Conservation (phyloP, 495 filamentous ascomycete species). For the Bryoglossum gracile region DNA sequence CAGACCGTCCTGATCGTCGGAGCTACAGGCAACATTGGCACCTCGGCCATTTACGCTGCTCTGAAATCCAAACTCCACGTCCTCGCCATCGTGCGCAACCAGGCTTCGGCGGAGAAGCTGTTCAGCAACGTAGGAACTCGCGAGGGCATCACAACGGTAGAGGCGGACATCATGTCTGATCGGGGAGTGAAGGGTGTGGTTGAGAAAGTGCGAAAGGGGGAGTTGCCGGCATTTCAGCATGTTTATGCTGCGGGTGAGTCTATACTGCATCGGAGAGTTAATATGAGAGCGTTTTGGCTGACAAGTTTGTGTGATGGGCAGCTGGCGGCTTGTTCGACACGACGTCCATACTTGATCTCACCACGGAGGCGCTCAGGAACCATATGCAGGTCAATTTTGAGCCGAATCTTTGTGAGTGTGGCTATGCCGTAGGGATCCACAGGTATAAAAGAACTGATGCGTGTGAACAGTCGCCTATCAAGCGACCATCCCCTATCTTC, state of each 20-base stretch:
- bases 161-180: constrained; percentile 31
- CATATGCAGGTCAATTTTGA: constrained; percentile 32
- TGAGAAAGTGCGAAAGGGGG: constrained; percentile 30
- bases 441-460: neutral
- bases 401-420: constrained; percentile 36
- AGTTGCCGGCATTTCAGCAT: constrained; percentile 36
- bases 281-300: neutral
- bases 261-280: too few relatives aligned
- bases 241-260: constrained; percentile 32
- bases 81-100: constrained; percentile 36
- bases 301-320: constrained; percentile 3
- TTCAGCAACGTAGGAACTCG: constrained; percentile 29
- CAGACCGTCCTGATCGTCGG: constrained; percentile 35
- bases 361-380: constrained; percentile 24
- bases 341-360: constrained; percentile 26
- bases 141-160: constrained; percentile 30
- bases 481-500: constrained; percentile 32
- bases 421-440: neutral
- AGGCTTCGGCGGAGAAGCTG: constrained; percentile 32
- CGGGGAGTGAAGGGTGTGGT: constrained; percentile 32
- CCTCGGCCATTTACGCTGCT: constrained; percentile 29
- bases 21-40: constrained; percentile 38
- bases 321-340: constrained; percentile 29
- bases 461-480: constrained; percentile 36
- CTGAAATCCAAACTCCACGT: constrained; percentile 29